Evolutionary conservation across 2,329 filamentous ascomycete genomes (phyloP).

Genomic region (Fusarium nematophilum): DNA sequence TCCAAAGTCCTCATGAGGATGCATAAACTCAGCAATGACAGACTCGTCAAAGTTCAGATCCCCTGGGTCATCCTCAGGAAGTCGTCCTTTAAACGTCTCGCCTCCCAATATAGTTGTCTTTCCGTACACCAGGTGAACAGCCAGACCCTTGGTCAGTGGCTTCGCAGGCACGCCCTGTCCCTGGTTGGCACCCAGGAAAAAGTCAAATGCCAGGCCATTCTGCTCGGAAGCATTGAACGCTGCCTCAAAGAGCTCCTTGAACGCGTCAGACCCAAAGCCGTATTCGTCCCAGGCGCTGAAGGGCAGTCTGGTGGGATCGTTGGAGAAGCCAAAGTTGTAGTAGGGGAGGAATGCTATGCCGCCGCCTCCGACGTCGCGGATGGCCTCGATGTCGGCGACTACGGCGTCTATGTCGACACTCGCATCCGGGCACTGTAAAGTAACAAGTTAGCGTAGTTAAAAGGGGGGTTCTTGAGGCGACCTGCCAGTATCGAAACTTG

Average conservation of each 20-base stretch:
- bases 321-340: neutral
- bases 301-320: too few relatives aligned
- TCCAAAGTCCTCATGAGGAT: neutral
- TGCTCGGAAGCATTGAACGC: slow-evolving; percentile 29
- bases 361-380: neutral
- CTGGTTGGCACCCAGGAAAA: slow-evolving; percentile 58
- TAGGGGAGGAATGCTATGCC: neutral
- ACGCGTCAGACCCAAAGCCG: neutral
- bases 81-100: slow-evolving; percentile 45
- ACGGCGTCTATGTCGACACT: neutral
- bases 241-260: neutral
- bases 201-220: slow-evolving; percentile 55
- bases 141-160: neutral
- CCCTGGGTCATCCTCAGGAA: too few relatives aligned
- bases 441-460: neutral
- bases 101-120: slow-evolving; percentile 38
- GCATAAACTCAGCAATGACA: too few relatives aligned
- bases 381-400: neutral
- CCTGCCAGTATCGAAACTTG: neutral
- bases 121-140: neutral
- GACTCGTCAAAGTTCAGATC: too few relatives aligned
- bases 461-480: neutral
- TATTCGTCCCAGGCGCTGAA: neutral
- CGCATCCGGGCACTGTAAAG: neutral
- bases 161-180: slow-evolving; percentile 56